A percentile compares a stretch with the other conserved stretches of the same genome.
These are phyloP conservation scores for Tinospora cordifolia DNA, from an alignment of 164 flowering plant species.

Conservation along the genomic window DNA sequence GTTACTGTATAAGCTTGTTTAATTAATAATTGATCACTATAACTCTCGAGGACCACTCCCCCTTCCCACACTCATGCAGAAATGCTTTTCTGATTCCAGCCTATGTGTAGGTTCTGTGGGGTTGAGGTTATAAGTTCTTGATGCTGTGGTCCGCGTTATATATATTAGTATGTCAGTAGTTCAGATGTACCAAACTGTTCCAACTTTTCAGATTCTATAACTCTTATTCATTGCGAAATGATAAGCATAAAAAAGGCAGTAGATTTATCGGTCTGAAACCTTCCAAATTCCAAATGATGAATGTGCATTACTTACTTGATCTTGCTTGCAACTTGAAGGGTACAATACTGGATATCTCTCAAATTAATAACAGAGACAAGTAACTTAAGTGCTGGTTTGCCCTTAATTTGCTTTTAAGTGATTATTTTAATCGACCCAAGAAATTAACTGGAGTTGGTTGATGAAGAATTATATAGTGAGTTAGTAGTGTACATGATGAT, in stretches of 20 bases:
- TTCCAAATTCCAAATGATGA: not conserved
- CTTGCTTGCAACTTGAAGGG: not conserved
- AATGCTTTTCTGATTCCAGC: not conserved
- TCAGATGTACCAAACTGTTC: not conserved
- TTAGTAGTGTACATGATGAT: no score
- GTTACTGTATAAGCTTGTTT: not conserved
- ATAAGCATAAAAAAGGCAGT: not conserved
- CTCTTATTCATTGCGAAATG: constrained; percentile 1
- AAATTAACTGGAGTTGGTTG: not conserved
- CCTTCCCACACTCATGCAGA: not conserved
- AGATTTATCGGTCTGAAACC: not conserved
- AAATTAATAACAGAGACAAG: no score
- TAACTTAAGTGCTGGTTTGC: no score
- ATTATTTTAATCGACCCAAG: not conserved
- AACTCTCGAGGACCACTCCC: not conserved
- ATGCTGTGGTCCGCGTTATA: not conserved
- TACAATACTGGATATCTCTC: no score
- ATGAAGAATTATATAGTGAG: not conserved
- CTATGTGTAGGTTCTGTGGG: not conserved
- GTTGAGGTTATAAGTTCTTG: not conserved
- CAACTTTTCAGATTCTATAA: not conserved
- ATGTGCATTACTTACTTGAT: not conserved
- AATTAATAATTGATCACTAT: not conserved
- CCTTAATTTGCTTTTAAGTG: no score
- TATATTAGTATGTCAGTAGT: not conserved